Evolutionary conservation across 257 asterid species (phyloP), one percentile per base, ranked within the genome.

Genomic region (Solanum medicagineum): DNA sequence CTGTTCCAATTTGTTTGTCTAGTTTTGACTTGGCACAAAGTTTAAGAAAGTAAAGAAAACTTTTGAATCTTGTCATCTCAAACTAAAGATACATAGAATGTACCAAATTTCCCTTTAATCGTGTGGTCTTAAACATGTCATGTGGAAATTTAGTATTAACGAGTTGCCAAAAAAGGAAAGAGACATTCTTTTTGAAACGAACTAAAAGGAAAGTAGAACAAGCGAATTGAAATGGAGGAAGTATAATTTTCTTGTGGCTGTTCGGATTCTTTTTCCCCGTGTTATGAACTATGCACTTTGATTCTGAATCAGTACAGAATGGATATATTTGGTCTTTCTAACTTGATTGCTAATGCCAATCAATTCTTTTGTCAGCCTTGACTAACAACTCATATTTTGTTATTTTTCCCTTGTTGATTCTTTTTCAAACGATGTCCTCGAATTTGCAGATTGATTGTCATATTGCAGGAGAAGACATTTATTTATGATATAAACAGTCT

Each of bases 391-490:
- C 57, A 81, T 51, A n/a, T 19, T 55, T n/a, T 32, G 2, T 71
- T 29, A 29, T 15, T 57, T 84, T 11, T 56, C 14, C 26, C 10
- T 77, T 77, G 24, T 26, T 14, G 3, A 29, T 81, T 24, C 47
- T 56, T 75, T 81, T 74, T 56, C 16, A 73, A 26, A 47, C 22
- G 17, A 51, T 53, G 47, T 55, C 80, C 54, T 85, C n/a, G 84
- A 56, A 82, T 85, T n/a, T 87, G 93, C 98, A 96, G 99, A 86
- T 91, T 96, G 90, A 87, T 93, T 62, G 98, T 96, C 84, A 81
- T 92, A 85, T 88, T 96, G 93, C 94, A 89, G 91, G 97, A 94
- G 88, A 90, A 96, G 91, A 89, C 95, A 55, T 93, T 91, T 85
- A 88, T 96, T 63, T 96, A 96, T 89, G 99, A 96, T 84, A 92